Conservation (phyloP, 495 filamentous ascomycete species). For the Staphylotrichum tortipilum region DNA sequence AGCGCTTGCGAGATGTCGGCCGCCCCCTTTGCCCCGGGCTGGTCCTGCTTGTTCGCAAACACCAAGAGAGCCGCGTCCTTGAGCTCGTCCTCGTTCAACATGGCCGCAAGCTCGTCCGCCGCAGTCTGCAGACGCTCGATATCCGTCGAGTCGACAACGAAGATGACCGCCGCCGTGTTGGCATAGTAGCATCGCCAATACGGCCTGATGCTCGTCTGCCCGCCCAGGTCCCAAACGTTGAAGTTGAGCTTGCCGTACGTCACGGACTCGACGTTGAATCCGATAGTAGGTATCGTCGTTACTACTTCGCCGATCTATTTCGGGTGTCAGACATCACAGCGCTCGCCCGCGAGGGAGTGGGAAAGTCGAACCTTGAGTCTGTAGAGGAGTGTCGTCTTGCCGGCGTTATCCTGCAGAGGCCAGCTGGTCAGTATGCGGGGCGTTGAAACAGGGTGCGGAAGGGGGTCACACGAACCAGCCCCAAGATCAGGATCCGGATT, state of each 20-base stretch:
- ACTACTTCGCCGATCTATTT: slow-evolving; percentile 92
- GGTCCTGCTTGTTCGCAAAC: slow-evolving; percentile 98
- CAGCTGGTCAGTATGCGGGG: slow-evolving; percentile 17
- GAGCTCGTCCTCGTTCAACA: slow-evolving; percentile 95
- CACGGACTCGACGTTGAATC: slow-evolving; percentile 97
- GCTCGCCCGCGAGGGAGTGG: neutral
- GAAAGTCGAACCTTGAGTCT: slow-evolving; percentile 68
- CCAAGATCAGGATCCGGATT: slow-evolving; percentile 90
- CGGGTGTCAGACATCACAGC: neutral
- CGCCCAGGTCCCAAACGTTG: slow-evolving; percentile 97
- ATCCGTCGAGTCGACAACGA: slow-evolving; percentile 96
- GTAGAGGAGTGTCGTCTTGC: slow-evolving; percentile 95
- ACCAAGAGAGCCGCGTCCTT: slow-evolving; percentile 86
- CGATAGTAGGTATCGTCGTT: slow-evolving; percentile 97
- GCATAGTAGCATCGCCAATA: slow-evolving; percentile 99
- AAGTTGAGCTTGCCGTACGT: slow-evolving; percentile 97
- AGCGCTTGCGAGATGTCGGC: slow-evolving; percentile 93
- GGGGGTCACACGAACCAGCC: slow-evolving; percentile 56
- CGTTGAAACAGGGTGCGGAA: neutral
- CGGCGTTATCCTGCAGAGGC: slow-evolving; percentile 79
- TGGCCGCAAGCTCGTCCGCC: slow-evolving; percentile 82
- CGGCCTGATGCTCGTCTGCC: slow-evolving; percentile 91
- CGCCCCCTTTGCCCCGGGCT: slow-evolving; percentile 91
- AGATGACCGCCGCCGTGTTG: slow-evolving; percentile 97
- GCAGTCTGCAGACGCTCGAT: slow-evolving; percentile 88